These are phyloP conservation scores for Rutstroemia sp. DNA, from an alignment of 2,329 filamentous ascomycete species.

Conservation along the genomic window DNA sequence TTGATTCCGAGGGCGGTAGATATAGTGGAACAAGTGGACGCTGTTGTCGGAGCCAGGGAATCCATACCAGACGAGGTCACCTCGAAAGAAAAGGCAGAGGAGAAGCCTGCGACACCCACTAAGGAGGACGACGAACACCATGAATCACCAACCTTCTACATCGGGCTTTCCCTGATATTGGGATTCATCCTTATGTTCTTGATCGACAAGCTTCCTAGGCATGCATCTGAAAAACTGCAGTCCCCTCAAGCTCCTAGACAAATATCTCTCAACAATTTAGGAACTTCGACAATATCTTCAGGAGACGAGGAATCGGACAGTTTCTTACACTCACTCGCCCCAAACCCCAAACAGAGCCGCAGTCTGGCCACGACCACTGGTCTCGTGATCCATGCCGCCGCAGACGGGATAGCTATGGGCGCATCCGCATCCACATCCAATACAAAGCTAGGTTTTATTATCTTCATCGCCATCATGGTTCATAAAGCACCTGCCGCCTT, in stretches of 20 bases:
- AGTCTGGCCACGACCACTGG: conserved; percentile 82
- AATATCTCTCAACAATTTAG: conserved; percentile 81
- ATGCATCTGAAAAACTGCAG: conserved; percentile 59
- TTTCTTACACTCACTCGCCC: conserved; percentile 51
- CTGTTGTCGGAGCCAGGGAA: background rate
- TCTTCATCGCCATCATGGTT: conserved; percentile 94
- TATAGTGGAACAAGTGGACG: background rate
- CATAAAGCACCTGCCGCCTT: conserved; percentile 97
- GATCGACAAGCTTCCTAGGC: conserved; percentile 76
- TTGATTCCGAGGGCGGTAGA: background rate
- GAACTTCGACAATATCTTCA: conserved; percentile 39
- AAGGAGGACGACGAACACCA: conserved; percentile 32
- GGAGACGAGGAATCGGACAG: conserved; percentile 47
- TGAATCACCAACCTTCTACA: conserved; percentile 60
- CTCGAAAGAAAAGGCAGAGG: conserved; percentile 2
- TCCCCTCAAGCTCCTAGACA: conserved; percentile 65
- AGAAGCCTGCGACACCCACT: conserved; percentile 1
- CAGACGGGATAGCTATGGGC: conserved; percentile 92
- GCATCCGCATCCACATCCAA: conserved; percentile 73
- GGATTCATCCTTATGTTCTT: conserved; percentile 97
- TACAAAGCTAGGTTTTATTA: conserved; percentile 75
- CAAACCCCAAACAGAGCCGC: conserved; percentile 50
- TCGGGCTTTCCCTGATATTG: conserved; percentile 77
- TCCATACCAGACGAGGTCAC: background rate
- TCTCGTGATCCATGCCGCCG: conserved; percentile 90